phyloP scores from a whole-genome alignment of 139 green algal genomes.

The Picocystis salinarum region DNA sequence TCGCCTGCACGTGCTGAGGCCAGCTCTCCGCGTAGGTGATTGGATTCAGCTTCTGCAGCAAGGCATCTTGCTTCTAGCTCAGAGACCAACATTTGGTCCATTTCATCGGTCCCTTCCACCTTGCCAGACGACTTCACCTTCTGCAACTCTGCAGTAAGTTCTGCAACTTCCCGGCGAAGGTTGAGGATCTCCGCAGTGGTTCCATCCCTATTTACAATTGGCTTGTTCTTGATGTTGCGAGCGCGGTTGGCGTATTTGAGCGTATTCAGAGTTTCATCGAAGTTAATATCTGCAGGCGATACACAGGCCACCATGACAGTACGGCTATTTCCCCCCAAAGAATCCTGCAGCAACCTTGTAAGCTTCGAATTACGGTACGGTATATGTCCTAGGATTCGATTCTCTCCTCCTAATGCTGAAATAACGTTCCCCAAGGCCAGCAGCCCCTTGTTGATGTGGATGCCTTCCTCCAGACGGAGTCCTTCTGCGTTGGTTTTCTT shows the following conservation, averaged over 20 bases:
- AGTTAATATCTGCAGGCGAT: conserved; percentile 58
- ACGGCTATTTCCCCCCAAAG: conserved; percentile 51
- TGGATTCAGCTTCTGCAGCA: conserved; percentile 32
- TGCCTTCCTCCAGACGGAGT: conserved; percentile 62
- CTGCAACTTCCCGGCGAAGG: neutral
- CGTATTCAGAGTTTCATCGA: conserved; percentile 93
- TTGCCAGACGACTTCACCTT: neutral
- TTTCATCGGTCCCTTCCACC: neutral
- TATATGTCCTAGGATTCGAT: conserved; percentile 34
- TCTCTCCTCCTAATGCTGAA: conserved; percentile 56
- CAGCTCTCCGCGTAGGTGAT: conserved; percentile 52
- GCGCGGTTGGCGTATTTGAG: conserved; percentile 87
- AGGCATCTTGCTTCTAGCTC: too few species aligned
- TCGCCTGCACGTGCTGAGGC: conserved; percentile 25
- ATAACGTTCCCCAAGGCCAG: conserved; percentile 96
- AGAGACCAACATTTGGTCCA: too few species aligned
- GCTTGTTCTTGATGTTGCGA: conserved; percentile 47
- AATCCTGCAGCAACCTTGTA: conserved; percentile 75
- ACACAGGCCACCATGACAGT: conserved; percentile 79
- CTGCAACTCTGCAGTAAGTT: neutral
- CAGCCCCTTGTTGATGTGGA: conserved; percentile 93
- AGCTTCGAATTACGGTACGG: conserved; percentile 87
- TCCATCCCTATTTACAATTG: conserved; percentile 7
- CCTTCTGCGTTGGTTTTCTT: conserved; percentile 86
- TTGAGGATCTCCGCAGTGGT: conserved; percentile 1